Evolutionary conservation across 805 yeast species (phyloP), one percentile per base, ranked within the genome.

Genomic region (Saccharomycopsis lassenensis): DNA sequence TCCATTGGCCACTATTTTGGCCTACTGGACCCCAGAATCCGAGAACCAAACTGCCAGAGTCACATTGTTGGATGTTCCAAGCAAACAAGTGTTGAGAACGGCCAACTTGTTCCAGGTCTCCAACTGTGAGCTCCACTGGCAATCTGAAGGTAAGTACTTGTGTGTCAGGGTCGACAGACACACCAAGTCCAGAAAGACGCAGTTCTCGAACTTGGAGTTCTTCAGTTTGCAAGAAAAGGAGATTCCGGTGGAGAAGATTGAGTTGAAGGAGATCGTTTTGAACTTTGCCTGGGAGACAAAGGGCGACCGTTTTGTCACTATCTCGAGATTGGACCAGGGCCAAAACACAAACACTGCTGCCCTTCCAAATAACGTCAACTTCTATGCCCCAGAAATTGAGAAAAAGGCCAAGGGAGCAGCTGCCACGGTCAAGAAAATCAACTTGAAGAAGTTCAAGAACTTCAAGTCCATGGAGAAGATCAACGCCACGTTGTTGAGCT

Each of bases 81-180:
- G 85, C 19, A 82, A 79, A 57, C 69, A 75, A 57, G 76, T 86
- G 31, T 59, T 91, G 44, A 82, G 96, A 71, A 82, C 95, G 41
- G 78, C 89, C 49, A 87, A 89, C 61, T 68, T 91, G 61, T 86
- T 91, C 69, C 95, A 91, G 63, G 98, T 91, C 35, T 72, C 85
- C 39, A 89, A 81, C 54, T 85, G 91, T 62, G 71, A 78, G 52
- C 62, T 91, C 63, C 85, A 77, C 67, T 91, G 99, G 99, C 97
- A 91, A 63, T 77, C 74, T 46, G 77, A 81, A 48, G 85, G 84
- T 46, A 77, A 75, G 50, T 79, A 65, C 57, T 63, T 91, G 55
- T 84, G 95, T 64, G 93, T 87, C 54, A 85, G 83, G 65, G 95
- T 91, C 49, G 95, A 87, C 59, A 84, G 97, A 63, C 95, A 86